Conservation (phyloP, 2,329 filamentous ascomycete species). For the Talaromyces sp. region DNA sequence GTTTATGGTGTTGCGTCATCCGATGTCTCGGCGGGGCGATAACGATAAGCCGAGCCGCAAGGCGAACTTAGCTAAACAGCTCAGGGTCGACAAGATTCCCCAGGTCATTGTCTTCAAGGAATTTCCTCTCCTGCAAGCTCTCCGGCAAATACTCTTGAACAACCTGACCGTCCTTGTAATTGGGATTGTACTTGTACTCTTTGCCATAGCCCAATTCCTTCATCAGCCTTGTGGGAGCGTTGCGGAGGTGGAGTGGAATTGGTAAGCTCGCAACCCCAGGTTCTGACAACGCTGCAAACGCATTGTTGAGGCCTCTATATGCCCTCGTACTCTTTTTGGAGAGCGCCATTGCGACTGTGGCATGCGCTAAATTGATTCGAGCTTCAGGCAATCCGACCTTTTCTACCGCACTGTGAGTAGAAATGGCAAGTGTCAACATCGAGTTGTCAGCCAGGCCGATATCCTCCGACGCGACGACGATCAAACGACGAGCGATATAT, state of each 20-base stretch:
- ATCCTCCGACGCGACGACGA: slow-evolving; percentile 93
- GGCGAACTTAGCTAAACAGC: slow-evolving; percentile 31
- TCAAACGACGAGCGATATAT: slow-evolving; percentile 87
- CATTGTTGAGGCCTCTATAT: slow-evolving; percentile 79
- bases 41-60: slow-evolving; percentile 1
- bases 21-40: not conserved
- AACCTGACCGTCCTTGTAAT: slow-evolving; percentile 78
- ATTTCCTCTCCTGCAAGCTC: slow-evolving; percentile 65
- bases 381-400: slow-evolving; percentile 96
- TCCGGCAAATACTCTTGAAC: slow-evolving; percentile 89
- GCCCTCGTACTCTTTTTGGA: slow-evolving; percentile 84
- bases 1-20: slow-evolving; percentile 8
- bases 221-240: slow-evolving; percentile 91
- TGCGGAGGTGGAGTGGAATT: slow-evolving; percentile 82
- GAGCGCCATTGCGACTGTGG: slow-evolving; percentile 73
- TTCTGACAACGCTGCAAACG: slow-evolving; percentile 73
- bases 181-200: slow-evolving; percentile 95
- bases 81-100: slow-evolving; percentile 76
- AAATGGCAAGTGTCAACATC: slow-evolving; percentile 79
- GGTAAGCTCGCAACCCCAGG: slow-evolving; percentile 79
- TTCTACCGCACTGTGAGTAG: slow-evolving; percentile 81
- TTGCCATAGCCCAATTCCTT: slow-evolving; percentile 86
- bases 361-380: slow-evolving; percentile 86
- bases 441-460: slow-evolving; percentile 85
- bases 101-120: slow-evolving; percentile 77